Conservation (phyloP, 345 rosid genomes). For the Populus nigra region DNA sequence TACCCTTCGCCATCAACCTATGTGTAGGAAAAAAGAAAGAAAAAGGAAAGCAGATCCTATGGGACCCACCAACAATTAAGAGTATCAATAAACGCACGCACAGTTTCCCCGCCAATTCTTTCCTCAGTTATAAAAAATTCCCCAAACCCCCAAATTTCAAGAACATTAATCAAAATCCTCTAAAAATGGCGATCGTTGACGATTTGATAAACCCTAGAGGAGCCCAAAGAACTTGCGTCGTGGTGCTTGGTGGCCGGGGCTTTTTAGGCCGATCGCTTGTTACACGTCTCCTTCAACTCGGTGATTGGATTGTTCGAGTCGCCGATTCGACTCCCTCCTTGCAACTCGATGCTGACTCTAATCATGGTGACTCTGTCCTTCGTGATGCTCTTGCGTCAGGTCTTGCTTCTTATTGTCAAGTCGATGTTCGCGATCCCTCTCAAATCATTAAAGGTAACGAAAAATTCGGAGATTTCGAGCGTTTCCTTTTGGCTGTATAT, state of each 20-base stretch:
- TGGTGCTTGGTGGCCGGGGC: conserved; percentile 82
- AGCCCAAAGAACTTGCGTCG: conserved; percentile 50
- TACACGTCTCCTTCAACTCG: conserved; percentile 53
- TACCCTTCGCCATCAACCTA: no score
- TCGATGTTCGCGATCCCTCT: conserved; percentile 65
- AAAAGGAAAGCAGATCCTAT: not conserved
- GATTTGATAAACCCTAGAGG: conserved; percentile 33
- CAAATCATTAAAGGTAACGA: conserved; percentile 52
- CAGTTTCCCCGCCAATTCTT: conserved; percentile 23
- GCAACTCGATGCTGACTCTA: conserved; percentile 33
- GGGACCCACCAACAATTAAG: conserved; percentile 5
- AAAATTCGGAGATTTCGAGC: not conserved
- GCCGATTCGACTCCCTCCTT: conserved; percentile 61
- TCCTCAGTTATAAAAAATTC: not conserved
- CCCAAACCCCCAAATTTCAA: not conserved
- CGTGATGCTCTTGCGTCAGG: conserved; percentile 59
- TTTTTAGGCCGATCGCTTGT: conserved; percentile 81
- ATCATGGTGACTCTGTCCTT: conserved; percentile 53
- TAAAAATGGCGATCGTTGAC: conserved; percentile 22
- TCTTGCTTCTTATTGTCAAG: conserved; percentile 57
- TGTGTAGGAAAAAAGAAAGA: not conserved
- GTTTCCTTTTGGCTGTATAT: not conserved
- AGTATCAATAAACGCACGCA: not conserved
- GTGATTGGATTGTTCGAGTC: conserved; percentile 76
- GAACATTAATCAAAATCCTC: not conserved